Evolutionary conservation across 352 stramenopile species (phyloP).

Genomic region (Pythium aristosporum): DNA sequence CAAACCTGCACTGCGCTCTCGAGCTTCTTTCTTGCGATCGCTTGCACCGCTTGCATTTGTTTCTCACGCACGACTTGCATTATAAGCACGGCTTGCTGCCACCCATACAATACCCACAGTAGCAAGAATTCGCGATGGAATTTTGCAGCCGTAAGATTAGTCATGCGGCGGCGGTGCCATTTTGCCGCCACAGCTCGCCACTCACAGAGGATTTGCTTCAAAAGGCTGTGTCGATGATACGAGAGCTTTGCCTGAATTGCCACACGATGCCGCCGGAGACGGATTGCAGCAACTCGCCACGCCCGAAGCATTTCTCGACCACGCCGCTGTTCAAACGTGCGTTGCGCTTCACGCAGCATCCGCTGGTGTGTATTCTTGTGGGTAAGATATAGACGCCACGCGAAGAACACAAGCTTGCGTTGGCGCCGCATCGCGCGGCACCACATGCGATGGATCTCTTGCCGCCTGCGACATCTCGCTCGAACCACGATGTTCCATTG

Average conservation of each 20-base stretch:
- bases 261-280: neutral
- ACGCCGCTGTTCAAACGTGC: neutral
- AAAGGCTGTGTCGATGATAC: neutral
- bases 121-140: slow-evolving; percentile 22
- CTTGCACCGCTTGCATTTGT: neutral
- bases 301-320: neutral
- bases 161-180: neutral
- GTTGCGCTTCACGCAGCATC: neutral
- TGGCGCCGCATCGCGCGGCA: neutral
- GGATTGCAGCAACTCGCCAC: neutral
- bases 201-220: neutral
- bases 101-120: slow-evolving; percentile 16
- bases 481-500: neutral
- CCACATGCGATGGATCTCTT: neutral
- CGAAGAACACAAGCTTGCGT: slow-evolving; percentile 1
- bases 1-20: neutral
- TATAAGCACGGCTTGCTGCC: slow-evolving; percentile 12
- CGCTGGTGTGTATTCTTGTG: neutral
- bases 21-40: neutral
- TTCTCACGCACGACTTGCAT: slow-evolving; percentile 3
- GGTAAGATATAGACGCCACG: neutral
- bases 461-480: neutral
- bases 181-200: neutral
- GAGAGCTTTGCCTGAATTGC: neutral
- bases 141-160: slow-evolving; percentile 2